Evolutionary conservation across 106 monocot species (phyloP).

Genomic region (Dioscorea zingiberensis): DNA sequence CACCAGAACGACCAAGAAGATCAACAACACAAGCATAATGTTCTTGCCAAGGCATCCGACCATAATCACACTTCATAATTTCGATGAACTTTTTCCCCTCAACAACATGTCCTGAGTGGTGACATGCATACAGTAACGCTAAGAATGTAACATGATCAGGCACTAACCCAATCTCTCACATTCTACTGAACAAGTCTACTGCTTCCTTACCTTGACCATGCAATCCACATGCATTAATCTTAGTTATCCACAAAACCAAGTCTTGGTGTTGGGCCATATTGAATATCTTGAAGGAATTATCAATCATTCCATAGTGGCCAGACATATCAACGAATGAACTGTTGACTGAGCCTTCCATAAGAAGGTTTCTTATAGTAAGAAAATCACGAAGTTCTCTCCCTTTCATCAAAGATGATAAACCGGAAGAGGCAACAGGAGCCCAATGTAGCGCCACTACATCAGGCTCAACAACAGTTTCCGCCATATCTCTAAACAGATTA

Average conservation of each 20-base stretch:
- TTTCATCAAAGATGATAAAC: conserved; percentile 48
- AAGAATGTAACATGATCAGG: conserved; percentile 74
- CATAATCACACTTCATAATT: conserved; percentile 29
- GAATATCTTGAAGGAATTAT: conserved; percentile 36
- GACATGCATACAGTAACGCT: conserved; percentile 64
- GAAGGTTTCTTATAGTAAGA: conserved; percentile 28
- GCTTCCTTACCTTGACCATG: conserved; percentile 66
- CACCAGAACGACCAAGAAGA: conserved; percentile 71
- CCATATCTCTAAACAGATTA: conserved; percentile 35
- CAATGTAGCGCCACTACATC: conserved; percentile 48
- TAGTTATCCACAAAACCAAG: conserved; percentile 59
- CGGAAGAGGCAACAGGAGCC: conserved; percentile 33
- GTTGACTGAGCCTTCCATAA: conserved; percentile 17
- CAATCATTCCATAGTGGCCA: conserved; percentile 57
- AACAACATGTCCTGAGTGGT: conserved; percentile 45
- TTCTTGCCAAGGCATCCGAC: conserved; percentile 68
- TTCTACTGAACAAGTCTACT: conserved; percentile 29
- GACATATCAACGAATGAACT: conserved; percentile 68
- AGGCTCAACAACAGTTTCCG: conserved; percentile 18
- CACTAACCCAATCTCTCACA: conserved; percentile 32
- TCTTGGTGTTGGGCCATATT: conserved; percentile 29
- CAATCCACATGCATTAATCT: conserved; percentile 61
- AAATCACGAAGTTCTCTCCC: conserved; percentile 72
- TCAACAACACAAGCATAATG: conserved; percentile 83
- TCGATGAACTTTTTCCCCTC: conserved; percentile 42